phyloP scores from a whole-genome alignment of 352 stramenopile genomes.

The Pythium vanterpoolii region DNA sequence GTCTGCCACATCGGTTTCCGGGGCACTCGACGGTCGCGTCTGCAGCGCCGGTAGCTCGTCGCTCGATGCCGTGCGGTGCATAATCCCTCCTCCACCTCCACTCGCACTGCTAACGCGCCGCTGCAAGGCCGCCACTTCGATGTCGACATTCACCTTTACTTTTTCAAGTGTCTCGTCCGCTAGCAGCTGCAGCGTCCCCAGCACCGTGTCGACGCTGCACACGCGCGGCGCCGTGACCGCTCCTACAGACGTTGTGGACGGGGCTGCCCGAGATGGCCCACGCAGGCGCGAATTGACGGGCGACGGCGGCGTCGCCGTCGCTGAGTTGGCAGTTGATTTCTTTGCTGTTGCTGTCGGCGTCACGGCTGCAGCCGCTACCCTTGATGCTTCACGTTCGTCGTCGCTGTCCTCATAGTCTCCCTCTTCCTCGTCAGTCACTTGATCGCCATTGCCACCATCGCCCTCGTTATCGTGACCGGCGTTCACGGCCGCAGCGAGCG shows the following conservation, averaged over 20 bases:
- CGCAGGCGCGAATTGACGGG: slow-evolving; percentile 22
- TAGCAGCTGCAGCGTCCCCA: slow-evolving; percentile 51
- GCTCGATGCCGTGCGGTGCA: not conserved
- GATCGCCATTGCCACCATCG: slow-evolving; percentile 32
- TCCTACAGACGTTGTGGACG: slow-evolving; percentile 5
- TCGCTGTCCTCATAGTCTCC: slow-evolving; percentile 28
- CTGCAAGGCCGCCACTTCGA: slow-evolving; percentile 36
- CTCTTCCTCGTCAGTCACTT: no score
- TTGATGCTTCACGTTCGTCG: not conserved
- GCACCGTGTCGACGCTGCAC: slow-evolving; percentile 55
- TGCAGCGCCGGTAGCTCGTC: slow-evolving; percentile 19
- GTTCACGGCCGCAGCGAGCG: slow-evolving; percentile 16
- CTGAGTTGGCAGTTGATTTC: not conserved
- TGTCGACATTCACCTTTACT: slow-evolving; percentile 55
- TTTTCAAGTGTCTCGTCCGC: slow-evolving; percentile 52
- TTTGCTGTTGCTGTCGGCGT: slow-evolving; percentile 28
- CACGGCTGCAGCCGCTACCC: no score
- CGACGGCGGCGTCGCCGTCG: slow-evolving; percentile 4
- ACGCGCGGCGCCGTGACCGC: slow-evolving; percentile 36
- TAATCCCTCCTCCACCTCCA: not conserved
- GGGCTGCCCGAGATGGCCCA: slow-evolving; percentile 4
- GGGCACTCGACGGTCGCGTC: slow-evolving; percentile 20
- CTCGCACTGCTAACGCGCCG: slow-evolving; percentile 14
- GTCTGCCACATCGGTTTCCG: not conserved
- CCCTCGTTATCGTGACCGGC: slow-evolving; percentile 19